Percentiles rank a stretch among this genome's conserved stretches.
Evolutionary conservation across 257 asterid genomes (phyloP).

Genomic region (Thymus quinquecostatus): DNA sequence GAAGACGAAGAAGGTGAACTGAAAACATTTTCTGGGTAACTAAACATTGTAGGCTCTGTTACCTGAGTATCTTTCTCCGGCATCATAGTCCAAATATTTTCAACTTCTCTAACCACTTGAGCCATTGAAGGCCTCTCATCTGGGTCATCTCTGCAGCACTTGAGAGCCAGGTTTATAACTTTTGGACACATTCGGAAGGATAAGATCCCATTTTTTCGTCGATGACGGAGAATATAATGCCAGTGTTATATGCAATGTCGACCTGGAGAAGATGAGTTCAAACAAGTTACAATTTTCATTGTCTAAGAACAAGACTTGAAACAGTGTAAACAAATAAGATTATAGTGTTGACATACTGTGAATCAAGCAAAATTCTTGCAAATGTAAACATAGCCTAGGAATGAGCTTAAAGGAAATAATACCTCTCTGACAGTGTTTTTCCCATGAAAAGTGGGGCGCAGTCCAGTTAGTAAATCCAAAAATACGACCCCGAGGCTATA

Average conservation of each 20-base stretch:
- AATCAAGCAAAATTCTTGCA: too few species aligned
- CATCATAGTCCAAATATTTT: constrained; percentile 60
- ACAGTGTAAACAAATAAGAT: too few species aligned
- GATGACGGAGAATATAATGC: constrained; percentile 58
- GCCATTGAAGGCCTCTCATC: constrained; percentile 69
- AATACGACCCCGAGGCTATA: constrained; percentile 94
- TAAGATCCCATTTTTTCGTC: constrained; percentile 79
- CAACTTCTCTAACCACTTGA: constrained; percentile 72
- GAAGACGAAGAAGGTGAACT: constrained; percentile 54
- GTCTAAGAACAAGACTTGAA: not conserved
- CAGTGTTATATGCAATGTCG: constrained; percentile 59
- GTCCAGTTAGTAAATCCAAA: constrained; percentile 79
- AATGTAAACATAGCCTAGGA: not conserved
- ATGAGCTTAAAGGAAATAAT: constrained; percentile 9
- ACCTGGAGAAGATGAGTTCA: constrained; percentile 49
- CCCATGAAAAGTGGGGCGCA: constrained; percentile 88
- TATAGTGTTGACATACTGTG: too few species aligned
- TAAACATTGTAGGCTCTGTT: constrained; percentile 35
- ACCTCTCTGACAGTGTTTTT: constrained; percentile 98
- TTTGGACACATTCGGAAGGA: constrained; percentile 67
- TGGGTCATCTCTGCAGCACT: constrained; percentile 70
- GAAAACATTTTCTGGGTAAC: constrained; percentile 32
- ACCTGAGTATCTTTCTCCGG: constrained; percentile 53
- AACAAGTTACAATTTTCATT: not conserved
- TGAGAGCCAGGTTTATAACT: constrained; percentile 68